Base-by-base conservation (phyloP, 2,329 filamentous ascomycete genomes). In the Plectosphaerella cucumerina region DNA sequence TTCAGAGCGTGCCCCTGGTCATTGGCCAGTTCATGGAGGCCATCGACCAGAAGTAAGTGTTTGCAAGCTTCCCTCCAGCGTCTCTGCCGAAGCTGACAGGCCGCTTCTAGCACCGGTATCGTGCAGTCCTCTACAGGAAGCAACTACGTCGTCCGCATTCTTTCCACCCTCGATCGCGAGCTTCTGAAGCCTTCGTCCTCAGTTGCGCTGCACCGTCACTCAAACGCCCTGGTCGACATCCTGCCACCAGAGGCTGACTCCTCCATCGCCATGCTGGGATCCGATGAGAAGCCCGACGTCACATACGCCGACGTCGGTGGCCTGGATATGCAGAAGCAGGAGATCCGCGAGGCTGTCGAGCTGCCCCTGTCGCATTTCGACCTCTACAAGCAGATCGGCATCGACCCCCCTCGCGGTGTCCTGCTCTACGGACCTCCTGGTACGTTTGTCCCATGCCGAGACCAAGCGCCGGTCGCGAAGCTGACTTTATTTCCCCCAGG, bases 21-120 rank as follows among this genome's bases (percentile, higher is more conserved):
- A 99, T 99, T 68, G 94, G 94, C 54, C 94, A 99, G 73, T 99
- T 99, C 68, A 99, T 99, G 94, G 94, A 99, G 74, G 94, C 94
- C 50, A 99, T 99, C 67, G 94, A 99, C 70, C 94, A 99, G 74
- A 99, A 97, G 90, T 96, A 80, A 70, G 82, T 39, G n/a, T 18
- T n/a, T n/a, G 4, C 14, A 9, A 31, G 10, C 22, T 35, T 53
- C 22, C 46, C 48, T 26, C 49, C 44, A 15, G 8, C 22, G 41
- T 17, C 44, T 23, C 46, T 18, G 11, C n/a, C 22, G 21, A 20
- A 22, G 6, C 9, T 20, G 21, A n/a, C 41, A 47, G 22, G 47
- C 44, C 4, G 33, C 18, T 23, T 31, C 12, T 14, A 96, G 91
- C 72, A 99, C 94, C 58, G 94, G 94, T 52, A 99, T 99, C 60